Base-by-base conservation (phyloP, 495 filamentous ascomycete genomes). In the Neohortaea acidophila region DNA sequence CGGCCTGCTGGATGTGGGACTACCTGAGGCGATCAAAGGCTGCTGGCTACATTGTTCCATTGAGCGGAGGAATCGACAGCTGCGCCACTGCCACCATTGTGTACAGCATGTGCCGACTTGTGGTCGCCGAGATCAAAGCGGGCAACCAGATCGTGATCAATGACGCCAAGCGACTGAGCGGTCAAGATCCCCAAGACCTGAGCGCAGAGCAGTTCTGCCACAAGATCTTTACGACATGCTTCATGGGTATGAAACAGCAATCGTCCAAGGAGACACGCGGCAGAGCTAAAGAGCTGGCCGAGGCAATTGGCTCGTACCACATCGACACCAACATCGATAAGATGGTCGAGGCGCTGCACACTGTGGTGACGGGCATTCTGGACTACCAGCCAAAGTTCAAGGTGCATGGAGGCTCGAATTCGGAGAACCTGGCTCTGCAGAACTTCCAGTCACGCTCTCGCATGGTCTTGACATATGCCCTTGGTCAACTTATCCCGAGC, bases 1-100 rank as follows among this genome's bases (percentile, higher is more conserved):
- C 74, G 0, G 81, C 73, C 1, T 77, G 74, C 52, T 94, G 73
- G 63, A 59, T 94, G 0, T 94, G 84, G 82, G 81, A 92, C 48
- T 93, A 91, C 43, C 69, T 91, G 1, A 63, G 80, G 2, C 54
- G 82, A 35, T 77, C 64, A 13, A 63, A 45, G 29, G 45, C 45
- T 3, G 47, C 55, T 4, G 57, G 56, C 18, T 68, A 47, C 48
- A 59, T 68, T 30, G 38, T 68, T n/a, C 60, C 60, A 4, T 51
- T 69, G 5, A 68, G 62, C 45, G 84, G 84, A 9, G 85, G 85
- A 10, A 87, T 94, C 23, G 78, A 81, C 50, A 67, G 58, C 24
- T 77, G 71, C 44, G 64, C 68, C 4, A 76, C 71, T 17, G 66
- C 74, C 5, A 59, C 68, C 0, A 81, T 86, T 36, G 80, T 85